phyloP scores from a whole-genome alignment of 2,329 filamentous ascomycete species.

The Neopestalotiopsis sp. region DNA sequence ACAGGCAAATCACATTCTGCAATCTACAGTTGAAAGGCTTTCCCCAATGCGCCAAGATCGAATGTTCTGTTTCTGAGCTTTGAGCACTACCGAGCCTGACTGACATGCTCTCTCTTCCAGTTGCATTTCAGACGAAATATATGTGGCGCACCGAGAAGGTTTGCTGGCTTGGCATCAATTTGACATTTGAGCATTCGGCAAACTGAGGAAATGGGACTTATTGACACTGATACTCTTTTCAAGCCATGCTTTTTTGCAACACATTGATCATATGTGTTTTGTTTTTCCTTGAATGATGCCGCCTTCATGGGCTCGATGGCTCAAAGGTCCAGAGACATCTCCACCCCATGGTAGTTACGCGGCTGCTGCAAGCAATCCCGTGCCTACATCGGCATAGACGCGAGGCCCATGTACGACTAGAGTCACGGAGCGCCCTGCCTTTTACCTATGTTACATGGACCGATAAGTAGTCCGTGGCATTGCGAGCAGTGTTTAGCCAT shows the following conservation, averaged over 20 bases:
- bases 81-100: neutral
- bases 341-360: neutral
- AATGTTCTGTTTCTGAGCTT: neutral
- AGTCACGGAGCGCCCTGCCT: neutral
- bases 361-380: constrained; percentile 2
- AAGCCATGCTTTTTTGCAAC: neutral
- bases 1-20: neutral
- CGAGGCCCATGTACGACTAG: neutral
- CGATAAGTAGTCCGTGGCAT: neutral
- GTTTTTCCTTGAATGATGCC: neutral
- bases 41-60: neutral
- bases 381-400: neutral
- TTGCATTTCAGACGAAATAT: neutral
- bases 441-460: neutral
- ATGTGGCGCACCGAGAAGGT: neutral
- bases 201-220: neutral
- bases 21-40: neutral
- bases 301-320: neutral
- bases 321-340: neutral
- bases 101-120: neutral
- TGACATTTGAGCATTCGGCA: neutral
- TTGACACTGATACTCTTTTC: too few species aligned
- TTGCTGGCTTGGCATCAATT: neutral
- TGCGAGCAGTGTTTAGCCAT: neutral
- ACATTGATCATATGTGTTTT: neutral